These are phyloP conservation scores for Solanum ossicruentum DNA, from an alignment of 257 asterid genomes.

Conservation along the genomic window DNA sequence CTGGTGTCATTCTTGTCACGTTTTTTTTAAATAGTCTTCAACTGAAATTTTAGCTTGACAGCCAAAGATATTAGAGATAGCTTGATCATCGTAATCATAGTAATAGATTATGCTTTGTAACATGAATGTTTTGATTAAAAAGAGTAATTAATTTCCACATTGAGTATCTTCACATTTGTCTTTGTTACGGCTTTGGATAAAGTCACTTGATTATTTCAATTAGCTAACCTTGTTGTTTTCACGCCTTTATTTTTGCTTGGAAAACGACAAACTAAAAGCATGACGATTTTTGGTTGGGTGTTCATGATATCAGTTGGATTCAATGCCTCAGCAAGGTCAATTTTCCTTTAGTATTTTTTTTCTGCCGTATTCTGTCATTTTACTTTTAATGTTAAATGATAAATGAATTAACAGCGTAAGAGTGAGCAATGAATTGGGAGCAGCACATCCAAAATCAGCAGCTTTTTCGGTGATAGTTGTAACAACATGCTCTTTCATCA, in stretches of 20 bases:
- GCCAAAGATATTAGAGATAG: background rate
- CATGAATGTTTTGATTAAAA: background rate
- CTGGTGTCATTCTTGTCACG: background rate
- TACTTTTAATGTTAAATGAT: background rate
- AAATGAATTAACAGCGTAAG: conserved; percentile 13
- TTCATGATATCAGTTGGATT: conserved; percentile 29
- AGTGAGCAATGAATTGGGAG: conserved; percentile 34
- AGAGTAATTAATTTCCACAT: background rate
- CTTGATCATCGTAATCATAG: background rate
- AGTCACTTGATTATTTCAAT: background rate
- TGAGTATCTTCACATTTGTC: background rate
- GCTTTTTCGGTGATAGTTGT: conserved; percentile 21
- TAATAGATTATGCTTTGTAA: background rate
- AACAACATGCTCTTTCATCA: conserved; percentile 9
- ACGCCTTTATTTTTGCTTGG: background rate
- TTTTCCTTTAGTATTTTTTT: no score
- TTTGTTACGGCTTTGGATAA: background rate
- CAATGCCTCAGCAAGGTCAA: conserved; percentile 30
- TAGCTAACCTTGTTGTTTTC: background rate
- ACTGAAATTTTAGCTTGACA: background rate
- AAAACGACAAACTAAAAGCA: conserved; percentile 8
- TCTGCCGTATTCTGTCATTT: background rate
- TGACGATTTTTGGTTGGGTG: conserved; percentile 21
- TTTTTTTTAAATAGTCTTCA: background rate
- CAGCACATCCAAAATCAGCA: conserved; percentile 28